These are phyloP conservation scores for Colletotrichum truncatum DNA, from an alignment of 2,329 filamentous ascomycete genomes.

Conservation along the genomic window DNA sequence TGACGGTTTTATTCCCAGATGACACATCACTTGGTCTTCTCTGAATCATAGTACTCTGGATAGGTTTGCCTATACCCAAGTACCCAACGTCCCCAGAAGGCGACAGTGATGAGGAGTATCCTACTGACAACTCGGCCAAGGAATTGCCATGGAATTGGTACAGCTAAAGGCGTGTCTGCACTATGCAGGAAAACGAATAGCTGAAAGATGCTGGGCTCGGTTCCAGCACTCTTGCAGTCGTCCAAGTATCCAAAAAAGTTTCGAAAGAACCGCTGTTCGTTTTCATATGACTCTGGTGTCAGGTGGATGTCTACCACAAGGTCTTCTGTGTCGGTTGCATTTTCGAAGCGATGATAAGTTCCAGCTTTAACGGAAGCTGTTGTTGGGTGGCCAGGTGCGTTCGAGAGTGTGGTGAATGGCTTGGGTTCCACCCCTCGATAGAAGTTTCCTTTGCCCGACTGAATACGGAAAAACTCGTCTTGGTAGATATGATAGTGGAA, in stretches of 20 bases:
- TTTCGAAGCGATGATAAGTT: constrained; percentile 35
- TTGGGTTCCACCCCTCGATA: constrained; percentile 27
- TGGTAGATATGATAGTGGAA: constrained; percentile 37
- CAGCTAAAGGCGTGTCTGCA: constrained; percentile 34
- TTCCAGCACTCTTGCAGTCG: constrained; percentile 31
- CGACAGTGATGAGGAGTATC: constrained; percentile 2
- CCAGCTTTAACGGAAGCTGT: constrained; percentile 29
- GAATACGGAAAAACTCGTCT: constrained; percentile 33
- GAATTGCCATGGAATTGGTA: constrained; percentile 29
- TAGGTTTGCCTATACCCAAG: constrained; percentile 28
- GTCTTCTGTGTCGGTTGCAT: constrained; percentile 30
- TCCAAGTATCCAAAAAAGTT: constrained; percentile 39
- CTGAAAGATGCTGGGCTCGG: constrained; percentile 35
- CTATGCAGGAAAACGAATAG: constrained; percentile 34
- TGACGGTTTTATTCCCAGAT: no score
- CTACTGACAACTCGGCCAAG: constrained; percentile 26
- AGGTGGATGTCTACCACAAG: constrained; percentile 35
- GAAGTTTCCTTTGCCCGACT: constrained; percentile 30
- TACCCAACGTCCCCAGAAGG: constrained; percentile 25
- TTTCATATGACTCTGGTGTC: constrained; percentile 33
- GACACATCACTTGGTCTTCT: constrained; percentile 3
- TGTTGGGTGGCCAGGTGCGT: constrained; percentile 2
- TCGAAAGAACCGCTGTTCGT: constrained; percentile 35
- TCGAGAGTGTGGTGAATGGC: constrained; percentile 27
- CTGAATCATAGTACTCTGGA: constrained; percentile 30